These are phyloP conservation scores for Phytophthora palmivora DNA, from an alignment of 352 stramenopile genomes.

Conservation along the genomic window DNA sequence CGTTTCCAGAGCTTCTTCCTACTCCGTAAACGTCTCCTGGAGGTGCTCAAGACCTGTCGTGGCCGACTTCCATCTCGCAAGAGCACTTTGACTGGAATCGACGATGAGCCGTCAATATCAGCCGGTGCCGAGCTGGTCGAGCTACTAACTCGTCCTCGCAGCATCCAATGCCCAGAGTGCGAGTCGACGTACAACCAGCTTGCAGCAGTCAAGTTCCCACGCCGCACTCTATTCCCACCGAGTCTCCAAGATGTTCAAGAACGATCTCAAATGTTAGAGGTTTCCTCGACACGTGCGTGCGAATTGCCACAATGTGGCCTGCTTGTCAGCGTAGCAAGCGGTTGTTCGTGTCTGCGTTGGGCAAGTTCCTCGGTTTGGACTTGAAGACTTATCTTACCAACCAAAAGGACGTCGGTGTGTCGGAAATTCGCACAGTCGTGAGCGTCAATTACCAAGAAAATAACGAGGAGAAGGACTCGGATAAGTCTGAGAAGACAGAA, in stretches of 20 bases:
- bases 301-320: constrained; percentile 46
- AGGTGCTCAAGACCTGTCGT: constrained; percentile 53
- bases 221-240: constrained; percentile 53
- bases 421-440: constrained; percentile 12
- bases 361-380: constrained; percentile 67
- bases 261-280: constrained; percentile 57
- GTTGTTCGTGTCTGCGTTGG: constrained; percentile 46
- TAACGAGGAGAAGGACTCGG: constrained; percentile 1
- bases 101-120: constrained; percentile 21
- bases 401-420: constrained; percentile 26
- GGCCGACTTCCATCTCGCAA: constrained; percentile 25
- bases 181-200: constrained; percentile 45
- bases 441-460: constrained; percentile 17
- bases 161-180: constrained; percentile 49
- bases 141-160: constrained; percentile 31
- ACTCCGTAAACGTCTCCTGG: constrained; percentile 59
- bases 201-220: constrained; percentile 54
- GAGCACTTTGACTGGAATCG: constrained; percentile 17
- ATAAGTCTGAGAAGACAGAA: constrained; percentile 23
- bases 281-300: constrained; percentile 57
- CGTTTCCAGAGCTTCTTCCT: constrained; percentile 66
- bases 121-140: constrained; percentile 33
- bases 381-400: constrained; percentile 31
- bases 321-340: constrained; percentile 59
- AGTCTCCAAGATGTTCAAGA: constrained; percentile 55